Conservation (phyloP, 805 yeast genomes). For the Candida succiphila region DNA sequence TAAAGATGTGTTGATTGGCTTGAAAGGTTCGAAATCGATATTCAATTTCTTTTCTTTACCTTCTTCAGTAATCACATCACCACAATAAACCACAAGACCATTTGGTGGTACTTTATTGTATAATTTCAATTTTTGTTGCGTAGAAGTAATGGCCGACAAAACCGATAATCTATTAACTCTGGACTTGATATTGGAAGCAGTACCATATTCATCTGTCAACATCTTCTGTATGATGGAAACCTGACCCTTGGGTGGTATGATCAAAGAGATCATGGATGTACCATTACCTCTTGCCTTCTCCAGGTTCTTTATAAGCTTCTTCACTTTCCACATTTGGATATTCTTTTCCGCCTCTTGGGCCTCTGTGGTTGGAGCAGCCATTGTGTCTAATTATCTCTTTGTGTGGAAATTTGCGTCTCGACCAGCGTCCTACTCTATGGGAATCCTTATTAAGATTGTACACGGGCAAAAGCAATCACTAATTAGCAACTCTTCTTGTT, state of each 20-base stretch:
- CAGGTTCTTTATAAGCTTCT: conserved; percentile 80
- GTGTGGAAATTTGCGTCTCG: not conserved
- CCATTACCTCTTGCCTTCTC: conserved; percentile 97
- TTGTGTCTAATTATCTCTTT: conserved; percentile 8
- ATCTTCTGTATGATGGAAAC: conserved; percentile 78
- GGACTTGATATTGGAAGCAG: conserved; percentile 96
- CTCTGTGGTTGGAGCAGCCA: conserved; percentile 28
- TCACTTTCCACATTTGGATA: conserved; percentile 98
- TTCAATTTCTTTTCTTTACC: conserved; percentile 96
- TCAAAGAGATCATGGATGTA: conserved; percentile 95
- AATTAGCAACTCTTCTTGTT: no score
- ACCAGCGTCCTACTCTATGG: not conserved
- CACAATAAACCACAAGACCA: conserved; percentile 95
- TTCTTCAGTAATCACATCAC: conserved; percentile 94
- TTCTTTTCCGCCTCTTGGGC: conserved; percentile 91
- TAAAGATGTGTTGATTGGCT: conserved; percentile 95
- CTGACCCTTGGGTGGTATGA: conserved; percentile 94
- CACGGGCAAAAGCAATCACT: not conserved
- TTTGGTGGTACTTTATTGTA: conserved; percentile 87
- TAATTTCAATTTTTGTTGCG: conserved; percentile 91
- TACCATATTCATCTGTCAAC: conserved; percentile 97
- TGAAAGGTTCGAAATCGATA: conserved; percentile 97
- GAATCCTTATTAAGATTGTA: not conserved
- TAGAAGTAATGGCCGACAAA: conserved; percentile 92
- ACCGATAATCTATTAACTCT: conserved; percentile 96